Percentiles rank a stretch among this genome's conserved stretches.
These are phyloP conservation scores for Scheffersomyces lignicola DNA, from an alignment of 1,139 yeast genomes.

Conservation along the genomic window DNA sequence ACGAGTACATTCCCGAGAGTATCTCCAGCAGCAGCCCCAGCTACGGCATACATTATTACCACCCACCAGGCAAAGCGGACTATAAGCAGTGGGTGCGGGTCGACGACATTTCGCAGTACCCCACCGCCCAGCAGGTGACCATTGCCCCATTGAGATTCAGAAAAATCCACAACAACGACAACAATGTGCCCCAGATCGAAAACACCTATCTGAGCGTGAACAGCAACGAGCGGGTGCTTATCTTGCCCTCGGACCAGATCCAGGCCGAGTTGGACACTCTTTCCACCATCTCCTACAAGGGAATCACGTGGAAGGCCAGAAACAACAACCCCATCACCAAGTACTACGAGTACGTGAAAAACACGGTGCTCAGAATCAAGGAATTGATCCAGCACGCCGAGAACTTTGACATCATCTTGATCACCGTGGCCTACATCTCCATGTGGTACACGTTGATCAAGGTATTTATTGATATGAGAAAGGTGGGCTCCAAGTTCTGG, in stretches of 20 bases:
- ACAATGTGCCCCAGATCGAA: constrained; percentile 31
- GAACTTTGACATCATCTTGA: constrained; percentile 78
- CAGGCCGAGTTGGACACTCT: constrained; percentile 33
- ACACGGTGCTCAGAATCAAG: constrained; percentile 45
- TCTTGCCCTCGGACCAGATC: constrained; percentile 39
- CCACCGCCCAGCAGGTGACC: constrained; percentile 46
- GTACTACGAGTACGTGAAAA: constrained; percentile 59
- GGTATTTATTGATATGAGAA: constrained; percentile 78
- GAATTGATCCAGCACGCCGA: constrained; percentile 75
- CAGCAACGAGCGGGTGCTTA: constrained; percentile 40
- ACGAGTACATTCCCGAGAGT: constrained; percentile 62
- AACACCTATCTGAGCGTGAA: constrained; percentile 30
- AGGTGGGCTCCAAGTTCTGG: constrained; percentile 86
- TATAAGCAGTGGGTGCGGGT: constrained; percentile 47
- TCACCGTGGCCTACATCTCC: constrained; percentile 80
- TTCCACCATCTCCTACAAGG: constrained; percentile 34
- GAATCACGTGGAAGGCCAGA: constrained; percentile 65
- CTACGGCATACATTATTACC: constrained; percentile 31
- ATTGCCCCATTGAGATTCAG: constrained; percentile 60
- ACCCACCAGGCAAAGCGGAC: constrained; percentile 44
- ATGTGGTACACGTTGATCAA: constrained; percentile 86
- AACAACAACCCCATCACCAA: constrained; percentile 63
- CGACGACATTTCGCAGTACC: constrained; percentile 29
- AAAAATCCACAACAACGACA: constrained; percentile 29
- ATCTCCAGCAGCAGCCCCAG: constrained; percentile 15